Conservation (phyloP, 2,329 filamentous ascomycete species). For the Dendryphion nanum region DNA sequence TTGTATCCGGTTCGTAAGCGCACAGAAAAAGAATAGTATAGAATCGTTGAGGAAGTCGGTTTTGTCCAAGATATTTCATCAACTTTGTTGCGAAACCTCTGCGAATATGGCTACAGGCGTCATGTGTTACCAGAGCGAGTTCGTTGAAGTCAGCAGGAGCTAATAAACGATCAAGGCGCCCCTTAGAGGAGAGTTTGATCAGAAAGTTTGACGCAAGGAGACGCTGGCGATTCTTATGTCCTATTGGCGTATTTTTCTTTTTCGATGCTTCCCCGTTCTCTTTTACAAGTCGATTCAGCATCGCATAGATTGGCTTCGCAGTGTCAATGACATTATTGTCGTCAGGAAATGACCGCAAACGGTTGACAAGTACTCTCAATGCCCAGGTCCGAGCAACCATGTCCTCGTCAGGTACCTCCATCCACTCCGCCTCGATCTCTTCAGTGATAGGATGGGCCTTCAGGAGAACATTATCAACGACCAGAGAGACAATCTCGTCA, state of each 20-base stretch:
- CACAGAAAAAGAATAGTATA: conserved; percentile 87
- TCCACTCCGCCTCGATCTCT: conserved; percentile 53
- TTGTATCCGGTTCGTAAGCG: conserved; percentile 80
- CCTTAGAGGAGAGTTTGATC: conserved; percentile 79
- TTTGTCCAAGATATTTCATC: conserved; percentile 83
- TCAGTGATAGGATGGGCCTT: conserved; percentile 58
- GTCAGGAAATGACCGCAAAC: conserved; percentile 61
- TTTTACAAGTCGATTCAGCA: conserved; percentile 73
- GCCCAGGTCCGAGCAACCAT: conserved; percentile 80
- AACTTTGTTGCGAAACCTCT: conserved; percentile 77
- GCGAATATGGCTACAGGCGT: conserved; percentile 71
- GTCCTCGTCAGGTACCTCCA: conserved; percentile 70
- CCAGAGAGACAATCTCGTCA: conserved; percentile 76
- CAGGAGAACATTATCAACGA: conserved; percentile 71
- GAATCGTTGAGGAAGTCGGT: conserved; percentile 70
- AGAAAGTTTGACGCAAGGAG: conserved; percentile 75
- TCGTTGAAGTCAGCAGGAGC: conserved; percentile 74
- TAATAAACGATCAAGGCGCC: conserved; percentile 73
- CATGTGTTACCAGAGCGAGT: conserved; percentile 78
- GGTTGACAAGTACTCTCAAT: conserved; percentile 82
- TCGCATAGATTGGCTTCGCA: conserved; percentile 69
- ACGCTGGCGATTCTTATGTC: conserved; percentile 78
- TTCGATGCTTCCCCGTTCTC: conserved; percentile 79
- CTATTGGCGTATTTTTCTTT: conserved; percentile 66
- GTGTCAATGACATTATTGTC: conserved; percentile 48